phyloP scores from a whole-genome alignment of 1,284 basidiomycete genomes.

The Puccinia polysora region DNA sequence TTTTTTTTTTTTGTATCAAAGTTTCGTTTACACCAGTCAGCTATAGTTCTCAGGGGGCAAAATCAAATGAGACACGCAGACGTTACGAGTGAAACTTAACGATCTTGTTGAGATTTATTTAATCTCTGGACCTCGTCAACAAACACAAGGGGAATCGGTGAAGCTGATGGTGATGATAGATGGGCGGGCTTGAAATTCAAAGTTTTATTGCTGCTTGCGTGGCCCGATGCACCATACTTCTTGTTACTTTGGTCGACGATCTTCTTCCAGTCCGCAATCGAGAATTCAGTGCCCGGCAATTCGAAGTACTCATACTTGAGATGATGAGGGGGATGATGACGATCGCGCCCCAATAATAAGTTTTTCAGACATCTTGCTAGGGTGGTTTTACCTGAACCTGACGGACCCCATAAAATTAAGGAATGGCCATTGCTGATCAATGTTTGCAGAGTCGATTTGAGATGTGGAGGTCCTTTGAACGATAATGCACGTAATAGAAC shows the following conservation, averaged over 20 bases:
- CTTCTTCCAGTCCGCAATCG: constrained; percentile 71
- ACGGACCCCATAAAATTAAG: constrained; percentile 63
- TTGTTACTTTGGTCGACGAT: constrained; percentile 65
- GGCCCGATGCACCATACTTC: too few relatives aligned
- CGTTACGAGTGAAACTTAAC: constrained; percentile 11
- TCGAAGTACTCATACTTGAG: constrained; percentile 49
- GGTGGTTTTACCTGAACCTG: constrained; percentile 74
- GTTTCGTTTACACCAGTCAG: constrained; percentile 61
- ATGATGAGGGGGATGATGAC: neutral
- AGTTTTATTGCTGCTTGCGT: too few relatives aligned
- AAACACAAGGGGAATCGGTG: constrained; percentile 63
- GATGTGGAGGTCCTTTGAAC: constrained; percentile 62
- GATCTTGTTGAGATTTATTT: constrained; percentile 73
- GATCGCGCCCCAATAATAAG: constrained; percentile 57
- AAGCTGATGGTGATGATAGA: too few relatives aligned
- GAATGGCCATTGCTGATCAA: constrained; percentile 55
- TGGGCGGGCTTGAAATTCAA: too few relatives aligned
- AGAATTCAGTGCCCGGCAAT: constrained; percentile 57
- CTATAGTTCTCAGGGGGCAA: constrained; percentile 66
- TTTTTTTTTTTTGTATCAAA: neutral
- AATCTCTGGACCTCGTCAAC: constrained; percentile 85
- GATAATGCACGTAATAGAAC: neutral
- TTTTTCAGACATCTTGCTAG: constrained; percentile 68
- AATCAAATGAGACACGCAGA: neutral
- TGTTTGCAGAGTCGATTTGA: constrained; percentile 54